Percentiles rank a stretch among this genome's conserved stretches.
These are phyloP conservation scores for Pleurotus tuoliensis DNA, from an alignment of 768 basidiomycete species.

Conservation along the genomic window DNA sequence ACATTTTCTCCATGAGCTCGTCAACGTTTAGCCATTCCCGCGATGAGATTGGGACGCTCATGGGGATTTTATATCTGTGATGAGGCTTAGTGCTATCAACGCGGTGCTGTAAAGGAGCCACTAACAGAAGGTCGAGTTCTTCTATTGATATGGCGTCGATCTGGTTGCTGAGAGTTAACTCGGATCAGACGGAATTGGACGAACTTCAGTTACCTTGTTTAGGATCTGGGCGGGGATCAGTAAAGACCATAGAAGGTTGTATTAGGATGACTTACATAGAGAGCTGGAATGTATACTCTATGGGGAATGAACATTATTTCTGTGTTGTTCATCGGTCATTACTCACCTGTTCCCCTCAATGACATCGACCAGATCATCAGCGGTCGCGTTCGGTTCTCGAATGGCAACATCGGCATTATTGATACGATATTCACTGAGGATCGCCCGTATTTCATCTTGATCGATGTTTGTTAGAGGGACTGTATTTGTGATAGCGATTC, in stretches of 20 bases:
- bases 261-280: conserved; percentile 61
- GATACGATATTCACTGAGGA: conserved; percentile 88
- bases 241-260: not conserved
- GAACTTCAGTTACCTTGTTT: conserved; percentile 60
- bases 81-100: not conserved
- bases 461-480: conserved; percentile 95
- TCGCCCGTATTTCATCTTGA: conserved; percentile 92
- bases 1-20: conserved; percentile 91
- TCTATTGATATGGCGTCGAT: conserved; percentile 99
- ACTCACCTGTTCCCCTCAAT: conserved; percentile 89
- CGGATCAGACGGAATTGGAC: not conserved
- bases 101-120: conserved; percentile 11
- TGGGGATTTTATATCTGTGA: conserved; percentile 83
- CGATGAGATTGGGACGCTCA: conserved; percentile 92
- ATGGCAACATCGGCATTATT: conserved; percentile 91
- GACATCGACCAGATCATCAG: conserved; percentile 96
- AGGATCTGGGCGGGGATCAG: conserved; percentile 46
- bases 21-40: conserved; percentile 96
- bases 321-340: not conserved
- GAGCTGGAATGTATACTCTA: conserved; percentile 89
- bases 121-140: conserved; percentile 86
- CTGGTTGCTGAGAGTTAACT: conserved; percentile 27
- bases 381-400: conserved; percentile 85
- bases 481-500: conserved; percentile 93
- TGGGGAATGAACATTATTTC: not conserved